A percentile compares a stretch with the other conserved stretches of the same genome.
Conservation (phyloP, 495 filamentous ascomycete genomes). For the Penicillium flavigenum region DNA sequence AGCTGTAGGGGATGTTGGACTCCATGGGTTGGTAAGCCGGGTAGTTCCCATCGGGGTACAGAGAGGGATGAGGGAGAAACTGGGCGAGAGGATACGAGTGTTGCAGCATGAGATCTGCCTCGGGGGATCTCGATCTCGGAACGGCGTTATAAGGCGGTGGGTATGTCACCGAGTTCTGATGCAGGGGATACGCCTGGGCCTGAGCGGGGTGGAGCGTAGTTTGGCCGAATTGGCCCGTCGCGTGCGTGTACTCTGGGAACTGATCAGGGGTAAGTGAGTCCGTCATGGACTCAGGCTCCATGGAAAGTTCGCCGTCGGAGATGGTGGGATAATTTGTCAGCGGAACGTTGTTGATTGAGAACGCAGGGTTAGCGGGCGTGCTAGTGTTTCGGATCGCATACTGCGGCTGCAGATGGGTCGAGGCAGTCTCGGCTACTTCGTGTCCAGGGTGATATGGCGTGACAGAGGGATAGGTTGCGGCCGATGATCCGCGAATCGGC, state of each 20-base stretch:
- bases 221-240: conserved; percentile 18
- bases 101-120: conserved; percentile 26
- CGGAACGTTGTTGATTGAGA: conserved; percentile 16
- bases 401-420: conserved; percentile 19
- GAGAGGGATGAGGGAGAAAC: conserved; percentile 14
- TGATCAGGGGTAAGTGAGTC: conserved; percentile 22
- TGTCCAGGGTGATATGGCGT: conserved; percentile 10
- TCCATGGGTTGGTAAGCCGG: conserved; percentile 22
- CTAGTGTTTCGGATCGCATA: conserved; percentile 23
- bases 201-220: conserved; percentile 19
- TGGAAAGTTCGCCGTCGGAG: conserved; percentile 30
- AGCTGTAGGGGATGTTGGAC: conserved; percentile 19
- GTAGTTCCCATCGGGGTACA: conserved; percentile 21
- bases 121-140: conserved; percentile 24
- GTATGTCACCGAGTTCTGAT: conserved; percentile 41
- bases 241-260: conserved; percentile 13
- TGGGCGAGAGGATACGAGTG: conserved; percentile 28
- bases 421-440: neutral
- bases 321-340: conserved; percentile 27
- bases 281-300: conserved; percentile 31
- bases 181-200: conserved; percentile 29
- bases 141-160: conserved; percentile 41
- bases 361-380: conserved; percentile 13
- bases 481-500: neutral
- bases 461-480: conserved; percentile 8